These are phyloP conservation scores for Podospora didyma DNA, from an alignment of 495 filamentous ascomycete species.

Conservation along the genomic window DNA sequence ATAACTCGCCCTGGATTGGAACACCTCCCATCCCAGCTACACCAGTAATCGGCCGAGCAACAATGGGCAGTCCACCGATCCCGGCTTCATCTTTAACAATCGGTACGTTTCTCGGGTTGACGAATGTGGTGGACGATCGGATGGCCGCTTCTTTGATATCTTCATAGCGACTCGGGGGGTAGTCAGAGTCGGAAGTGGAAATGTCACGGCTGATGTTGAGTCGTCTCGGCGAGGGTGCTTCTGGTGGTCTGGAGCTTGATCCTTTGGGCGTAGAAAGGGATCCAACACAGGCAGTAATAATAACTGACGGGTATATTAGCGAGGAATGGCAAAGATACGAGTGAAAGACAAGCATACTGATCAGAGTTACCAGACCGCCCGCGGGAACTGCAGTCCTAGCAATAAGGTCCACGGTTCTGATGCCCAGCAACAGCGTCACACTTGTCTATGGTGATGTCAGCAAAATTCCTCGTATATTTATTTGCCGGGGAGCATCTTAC, in stretches of 20 bases:
- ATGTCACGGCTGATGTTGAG: slow-evolving; percentile 35
- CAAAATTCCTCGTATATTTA: background rate
- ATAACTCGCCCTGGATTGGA: slow-evolving; percentile 16
- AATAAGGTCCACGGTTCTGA: slow-evolving; percentile 35
- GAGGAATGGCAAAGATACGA: background rate
- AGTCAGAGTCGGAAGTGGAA: slow-evolving; percentile 40
- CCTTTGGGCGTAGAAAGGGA: slow-evolving; percentile 15
- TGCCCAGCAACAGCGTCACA: slow-evolving; percentile 44
- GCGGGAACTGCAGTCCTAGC: slow-evolving; percentile 47
- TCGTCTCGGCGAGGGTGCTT: slow-evolving; percentile 27
- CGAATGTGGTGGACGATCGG: slow-evolving; percentile 33
- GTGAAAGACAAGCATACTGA: slow-evolving; percentile 33
- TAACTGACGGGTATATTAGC: slow-evolving; percentile 19
- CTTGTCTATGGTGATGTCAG: slow-evolving; percentile 39
- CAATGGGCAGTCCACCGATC: slow-evolving; percentile 13
- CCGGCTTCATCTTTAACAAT: slow-evolving; percentile 19
- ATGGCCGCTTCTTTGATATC: slow-evolving; percentile 41
- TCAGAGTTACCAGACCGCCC: slow-evolving; percentile 43
- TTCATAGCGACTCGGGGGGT: slow-evolving; percentile 41
- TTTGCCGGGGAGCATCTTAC: slow-evolving; percentile 22
- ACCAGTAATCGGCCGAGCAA: slow-evolving; percentile 20
- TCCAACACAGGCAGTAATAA: slow-evolving; percentile 23
- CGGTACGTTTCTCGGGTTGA: slow-evolving; percentile 28
- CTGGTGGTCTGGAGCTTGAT: slow-evolving; percentile 19
- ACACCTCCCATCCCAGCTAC: slow-evolving; percentile 14